Evolutionary conservation across 2,329 filamentous ascomycete genomes (phyloP), one percentile per base, ranked within the genome.

Genomic region (Colletotrichum camelliae): DNA sequence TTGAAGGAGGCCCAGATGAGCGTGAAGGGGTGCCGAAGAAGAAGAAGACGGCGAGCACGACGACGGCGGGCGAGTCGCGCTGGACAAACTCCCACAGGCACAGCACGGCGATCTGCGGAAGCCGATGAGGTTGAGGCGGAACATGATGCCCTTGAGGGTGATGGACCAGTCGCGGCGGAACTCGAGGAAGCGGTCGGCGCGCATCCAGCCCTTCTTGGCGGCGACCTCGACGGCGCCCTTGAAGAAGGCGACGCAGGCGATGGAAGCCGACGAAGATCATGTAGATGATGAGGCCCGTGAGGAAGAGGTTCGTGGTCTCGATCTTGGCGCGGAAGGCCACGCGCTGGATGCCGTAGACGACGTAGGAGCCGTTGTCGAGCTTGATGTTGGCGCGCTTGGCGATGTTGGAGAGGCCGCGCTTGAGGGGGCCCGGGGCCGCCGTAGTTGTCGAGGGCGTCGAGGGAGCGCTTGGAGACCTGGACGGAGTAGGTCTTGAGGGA

Each of bases 91-190:
- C 96, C 96, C 96, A 98, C 79, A 98, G 89, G 84, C 95, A 97
- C 70, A 98, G 91, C 69, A 98, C 94, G 67, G 93, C 92, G 90
- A 98, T 96, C 83, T 97, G 95, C 18, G 96, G 86, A 96, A 98
- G 77, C 96, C 96, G 80, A 98, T 97, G 55, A 98, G 90, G 60
- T 96, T 93, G 81, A 98, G 90, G 78, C 96, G 94, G 91, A 97
- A 98, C 78, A 98, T 89, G 80, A 98, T 97, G 74, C 96, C 96
- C 88, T 98, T 97, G 81, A 98, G 91, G 8, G 98, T 94, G 15
- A 96, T 96, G 78, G 93, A 93, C 96, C 96, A 98, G 80, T 95
- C 96, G 81, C 97, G 96, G 78, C 96, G 94, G 91, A 98, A 98
- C 80, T 98, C 96, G 80, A 94, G 89, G 85, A 98, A 98, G 80